Base-by-base conservation (phyloP, 768 basidiomycete species). In the Leccinum subgranulosum region DNA sequence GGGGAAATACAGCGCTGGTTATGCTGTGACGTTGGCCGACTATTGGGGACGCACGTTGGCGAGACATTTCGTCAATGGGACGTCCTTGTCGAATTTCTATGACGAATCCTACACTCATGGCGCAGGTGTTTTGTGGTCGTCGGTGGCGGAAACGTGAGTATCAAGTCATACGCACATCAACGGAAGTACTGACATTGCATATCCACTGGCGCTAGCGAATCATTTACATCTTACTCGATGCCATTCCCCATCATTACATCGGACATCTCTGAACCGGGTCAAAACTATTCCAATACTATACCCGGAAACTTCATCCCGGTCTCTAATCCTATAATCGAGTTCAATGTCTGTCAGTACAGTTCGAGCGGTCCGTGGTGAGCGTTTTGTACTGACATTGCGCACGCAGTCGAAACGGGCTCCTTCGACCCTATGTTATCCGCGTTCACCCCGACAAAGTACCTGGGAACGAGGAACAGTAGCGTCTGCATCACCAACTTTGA, bases 361-460 rank as follows among this genome's bases (percentile, higher is more conserved):
- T 39, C 8, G 17, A 25, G 17, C 2, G 1, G 2, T 53, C n/a
- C 3, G 27, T 23, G 34, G 19, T 7, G 27, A 8, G 10, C 28
- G 3, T 43, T 31, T 9, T 39, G 11, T 4, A 11, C 56, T 66
- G 1, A 67, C 49, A 3, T 10, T 12, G 6, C 14, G 19, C n/a
- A 29, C 36, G 0, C 39, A 77, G 76, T 65, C 53, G 76, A 77
- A 56, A 73, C 72, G 63, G 77, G 79, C 1, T 76, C 74, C 0
- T 80, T 69, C 57, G 79, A 80, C 54, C 69, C 76, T 52, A 73
- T 72, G 43, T 65, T 77, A 6, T 75, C 79, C 1, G 80, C 81
- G 3, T 82, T 81, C 53, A 74, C 75, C 6, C 73, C 76, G 0
- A 69, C 77, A 33, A 73, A 79, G 58, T 77, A 79, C 63, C 62